Percentiles rank a stretch among this genome's conserved stretches.
These are phyloP conservation scores for Sechiopsis laciniata DNA, from an alignment of 306 rosid species.

Conservation along the genomic window DNA sequence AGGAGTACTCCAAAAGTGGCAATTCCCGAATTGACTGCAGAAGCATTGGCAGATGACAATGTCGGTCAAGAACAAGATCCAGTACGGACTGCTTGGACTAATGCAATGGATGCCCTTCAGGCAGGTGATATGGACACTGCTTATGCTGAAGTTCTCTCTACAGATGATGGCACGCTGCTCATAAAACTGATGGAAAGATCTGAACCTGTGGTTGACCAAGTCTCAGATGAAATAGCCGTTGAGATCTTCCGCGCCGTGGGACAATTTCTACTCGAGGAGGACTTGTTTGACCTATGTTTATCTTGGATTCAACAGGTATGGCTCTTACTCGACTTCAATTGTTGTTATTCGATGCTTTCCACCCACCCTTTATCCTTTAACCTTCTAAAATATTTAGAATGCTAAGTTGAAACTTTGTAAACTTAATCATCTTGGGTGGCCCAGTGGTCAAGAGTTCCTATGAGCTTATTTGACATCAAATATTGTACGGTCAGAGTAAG, in stretches of 20 bases:
- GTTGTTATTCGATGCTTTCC: neutral
- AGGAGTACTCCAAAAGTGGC: constrained; percentile 68
- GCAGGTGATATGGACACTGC: constrained; percentile 79
- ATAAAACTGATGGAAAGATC: constrained; percentile 88
- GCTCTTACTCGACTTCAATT: neutral
- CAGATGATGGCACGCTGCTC: constrained; percentile 77
- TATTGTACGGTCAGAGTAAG: too few species aligned
- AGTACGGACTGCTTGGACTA: constrained; percentile 82
- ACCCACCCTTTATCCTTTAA: neutral
- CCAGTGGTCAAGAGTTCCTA: too few species aligned
- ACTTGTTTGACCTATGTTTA: constrained; percentile 71
- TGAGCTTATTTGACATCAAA: too few species aligned
- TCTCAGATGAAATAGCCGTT: constrained; percentile 62
- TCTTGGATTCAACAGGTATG: constrained; percentile 95
- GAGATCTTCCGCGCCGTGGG: constrained; percentile 68
- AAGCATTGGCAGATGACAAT: constrained; percentile 67
- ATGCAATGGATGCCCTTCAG: constrained; percentile 90
- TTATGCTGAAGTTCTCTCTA: constrained; percentile 69
- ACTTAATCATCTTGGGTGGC: too few species aligned
- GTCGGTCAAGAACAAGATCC: constrained; percentile 72
- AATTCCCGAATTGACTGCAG: constrained; percentile 76
- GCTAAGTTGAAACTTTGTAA: too few species aligned
- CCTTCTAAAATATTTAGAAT: neutral
- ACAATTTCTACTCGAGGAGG: constrained; percentile 68
- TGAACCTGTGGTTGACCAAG: constrained; percentile 80